These are phyloP conservation scores for Fusarium goolgardi DNA, from an alignment of 2,329 filamentous ascomycete genomes.

Conservation along the genomic window DNA sequence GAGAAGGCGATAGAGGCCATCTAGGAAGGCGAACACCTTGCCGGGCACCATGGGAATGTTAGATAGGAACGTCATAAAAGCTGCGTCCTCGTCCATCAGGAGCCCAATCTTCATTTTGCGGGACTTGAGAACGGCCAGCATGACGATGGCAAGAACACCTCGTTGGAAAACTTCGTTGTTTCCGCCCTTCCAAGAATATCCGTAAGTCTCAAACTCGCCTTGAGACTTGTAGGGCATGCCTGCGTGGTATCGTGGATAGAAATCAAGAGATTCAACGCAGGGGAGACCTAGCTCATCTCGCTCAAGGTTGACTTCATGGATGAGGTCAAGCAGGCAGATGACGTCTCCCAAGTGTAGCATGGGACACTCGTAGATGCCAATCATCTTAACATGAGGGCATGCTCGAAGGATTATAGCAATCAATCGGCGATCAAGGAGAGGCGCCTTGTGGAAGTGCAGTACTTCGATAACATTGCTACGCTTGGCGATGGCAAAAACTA, in stretches of 20 bases:
- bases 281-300: slow-evolving; percentile 27
- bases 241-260: slow-evolving; percentile 50
- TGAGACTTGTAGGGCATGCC: slow-evolving; percentile 41
- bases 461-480: slow-evolving; percentile 39
- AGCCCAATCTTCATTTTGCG: slow-evolving; percentile 46
- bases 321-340: slow-evolving; percentile 51
- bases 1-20: slow-evolving; percentile 50
- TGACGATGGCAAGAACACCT: slow-evolving; percentile 50
- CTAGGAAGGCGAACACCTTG: slow-evolving; percentile 49
- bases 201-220: slow-evolving; percentile 39
- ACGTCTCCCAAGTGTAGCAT: slow-evolving; percentile 54
- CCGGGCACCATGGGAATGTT: slow-evolving; percentile 49
- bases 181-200: slow-evolving; percentile 47
- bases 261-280: slow-evolving; percentile 48
- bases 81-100: slow-evolving; percentile 48
- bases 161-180: slow-evolving; percentile 48
- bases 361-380: slow-evolving; percentile 55
- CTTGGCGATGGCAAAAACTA: slow-evolving; percentile 44
- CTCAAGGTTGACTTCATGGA: slow-evolving; percentile 51
- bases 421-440: slow-evolving; percentile 50
- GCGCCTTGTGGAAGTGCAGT: slow-evolving; percentile 49
- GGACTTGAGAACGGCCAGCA: slow-evolving; percentile 53
- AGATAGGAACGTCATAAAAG: slow-evolving; percentile 48
- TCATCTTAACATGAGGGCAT: slow-evolving; percentile 48
- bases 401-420: slow-evolving; percentile 52